A percentile compares a stretch with the other conserved stretches of the same genome.
Evolutionary conservation across 2,329 filamentous ascomycete species (phyloP).

Genomic region (Septoria linicola): DNA sequence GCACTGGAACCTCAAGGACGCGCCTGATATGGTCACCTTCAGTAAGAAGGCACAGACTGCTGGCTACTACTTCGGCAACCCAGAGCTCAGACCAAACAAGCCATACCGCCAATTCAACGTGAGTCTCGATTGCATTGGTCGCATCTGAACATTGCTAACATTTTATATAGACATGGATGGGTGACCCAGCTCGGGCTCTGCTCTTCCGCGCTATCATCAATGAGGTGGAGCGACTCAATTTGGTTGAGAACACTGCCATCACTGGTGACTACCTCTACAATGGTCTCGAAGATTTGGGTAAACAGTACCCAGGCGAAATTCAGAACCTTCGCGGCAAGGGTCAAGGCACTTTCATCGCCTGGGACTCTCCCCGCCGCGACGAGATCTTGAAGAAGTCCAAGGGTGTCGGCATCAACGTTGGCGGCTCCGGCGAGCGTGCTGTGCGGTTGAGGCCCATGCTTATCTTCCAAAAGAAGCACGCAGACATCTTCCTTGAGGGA

Average conservation of each 20-base stretch:
- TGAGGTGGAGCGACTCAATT: conserved; percentile 71
- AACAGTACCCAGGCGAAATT: conserved; percentile 73
- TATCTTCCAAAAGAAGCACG: conserved; percentile 88
- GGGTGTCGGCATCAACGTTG: conserved; percentile 79
- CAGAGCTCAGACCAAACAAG: conserved; percentile 79
- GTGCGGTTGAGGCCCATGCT: conserved; percentile 86
- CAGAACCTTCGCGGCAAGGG: conserved; percentile 82
- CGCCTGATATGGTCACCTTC: conserved; percentile 93
- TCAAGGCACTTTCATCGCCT: conserved; percentile 89
- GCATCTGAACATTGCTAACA: conserved; percentile 7
- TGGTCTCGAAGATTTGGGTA: conserved; percentile 65
- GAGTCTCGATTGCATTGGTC: conserved; percentile 5
- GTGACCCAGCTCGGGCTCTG: conserved; percentile 79
- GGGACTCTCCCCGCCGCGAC: conserved; percentile 78
- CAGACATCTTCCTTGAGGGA: conserved; percentile 70
- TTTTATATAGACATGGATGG: conserved; percentile 66
- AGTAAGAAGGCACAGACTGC: conserved; percentile 94
- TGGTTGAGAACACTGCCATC: conserved; percentile 75
- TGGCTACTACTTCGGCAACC: conserved; percentile 86
- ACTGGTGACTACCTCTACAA: conserved; percentile 77
- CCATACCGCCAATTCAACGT: conserved; percentile 91
- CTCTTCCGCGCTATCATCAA: conserved; percentile 83
- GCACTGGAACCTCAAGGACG: conserved; percentile 78
- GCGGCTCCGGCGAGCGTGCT: conserved; percentile 72
- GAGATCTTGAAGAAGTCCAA: conserved; percentile 78